Percentiles rank a stretch among this genome's conserved stretches.
Conservation (phyloP, 345 rosid species). For the Turritis glabra region DNA sequence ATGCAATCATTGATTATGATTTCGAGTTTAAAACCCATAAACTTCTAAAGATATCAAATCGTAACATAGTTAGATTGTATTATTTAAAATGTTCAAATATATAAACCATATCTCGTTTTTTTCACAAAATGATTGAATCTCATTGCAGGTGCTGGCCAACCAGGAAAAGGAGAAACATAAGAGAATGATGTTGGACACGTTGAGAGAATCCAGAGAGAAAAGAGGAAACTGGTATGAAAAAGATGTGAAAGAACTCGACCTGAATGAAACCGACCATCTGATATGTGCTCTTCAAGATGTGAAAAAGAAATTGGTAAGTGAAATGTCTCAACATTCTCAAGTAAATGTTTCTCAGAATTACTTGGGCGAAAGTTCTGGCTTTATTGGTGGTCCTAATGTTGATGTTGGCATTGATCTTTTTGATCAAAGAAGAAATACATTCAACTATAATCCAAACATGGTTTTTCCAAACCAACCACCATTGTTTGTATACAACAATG, state of each 20-base stretch:
- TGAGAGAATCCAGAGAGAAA: constrained; percentile 22
- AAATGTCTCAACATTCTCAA: constrained; percentile 8
- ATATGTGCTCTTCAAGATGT: constrained; percentile 39
- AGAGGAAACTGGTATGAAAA: constrained; percentile 50
- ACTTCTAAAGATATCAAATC: background rate
- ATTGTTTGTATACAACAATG: background rate
- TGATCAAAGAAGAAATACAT: constrained; percentile 5
- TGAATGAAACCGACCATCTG: constrained; percentile 40
- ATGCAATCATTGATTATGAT: background rate
- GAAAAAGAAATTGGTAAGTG: constrained; percentile 37
- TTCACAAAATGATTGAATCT: constrained; percentile 2
- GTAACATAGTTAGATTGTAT: background rate
- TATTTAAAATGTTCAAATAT: background rate
- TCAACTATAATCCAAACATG: background rate
- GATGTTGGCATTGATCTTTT: background rate
- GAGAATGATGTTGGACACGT: constrained; percentile 34
- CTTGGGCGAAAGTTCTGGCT: background rate
- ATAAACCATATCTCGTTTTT: background rate
- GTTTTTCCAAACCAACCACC: background rate
- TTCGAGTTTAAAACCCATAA: background rate
- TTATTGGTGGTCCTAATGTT: background rate
- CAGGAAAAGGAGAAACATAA: constrained; percentile 44
- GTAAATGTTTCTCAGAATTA: background rate
- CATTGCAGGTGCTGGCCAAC: background rate
- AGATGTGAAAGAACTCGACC: constrained; percentile 42